Conservation (phyloP, 2,329 filamentous ascomycete species). For the Diplocarpon rosae region DNA sequence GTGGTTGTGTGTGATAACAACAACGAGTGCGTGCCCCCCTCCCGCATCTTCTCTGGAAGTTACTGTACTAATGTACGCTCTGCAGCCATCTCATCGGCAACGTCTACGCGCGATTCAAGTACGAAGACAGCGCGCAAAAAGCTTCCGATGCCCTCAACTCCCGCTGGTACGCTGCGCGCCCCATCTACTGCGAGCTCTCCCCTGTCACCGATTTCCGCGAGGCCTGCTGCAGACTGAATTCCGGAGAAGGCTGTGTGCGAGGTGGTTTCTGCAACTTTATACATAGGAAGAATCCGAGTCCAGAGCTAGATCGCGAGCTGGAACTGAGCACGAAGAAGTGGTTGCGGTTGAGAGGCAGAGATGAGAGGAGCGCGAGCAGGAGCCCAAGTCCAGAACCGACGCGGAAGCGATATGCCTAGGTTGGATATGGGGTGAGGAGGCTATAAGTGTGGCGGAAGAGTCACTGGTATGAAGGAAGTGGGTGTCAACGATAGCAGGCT, state of each 20-base stretch:
- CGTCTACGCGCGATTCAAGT: constrained; percentile 99
- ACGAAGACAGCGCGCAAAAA: constrained; percentile 89
- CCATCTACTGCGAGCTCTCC: constrained; percentile 95
- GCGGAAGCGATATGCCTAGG: constrained; percentile 47
- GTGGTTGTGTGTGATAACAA: constrained; percentile 99
- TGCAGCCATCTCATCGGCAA: constrained; percentile 91
- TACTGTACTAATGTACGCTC: background rate
- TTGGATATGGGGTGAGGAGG: background rate
- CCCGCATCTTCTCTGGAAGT: background rate
- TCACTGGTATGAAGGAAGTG: background rate
- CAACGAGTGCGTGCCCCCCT: constrained; percentile 52
- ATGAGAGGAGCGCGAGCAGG: constrained; percentile 69
- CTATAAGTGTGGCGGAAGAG: no score
- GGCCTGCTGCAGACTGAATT: constrained; percentile 90
- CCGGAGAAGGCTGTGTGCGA: constrained; percentile 86
- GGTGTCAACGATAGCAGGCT: constrained; percentile 1
- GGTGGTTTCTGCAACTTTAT: constrained; percentile 99
- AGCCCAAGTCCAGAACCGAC: constrained; percentile 82
- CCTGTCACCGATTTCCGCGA: constrained; percentile 98
- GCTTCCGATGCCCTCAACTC: constrained; percentile 91
- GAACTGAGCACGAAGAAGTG: constrained; percentile 91
- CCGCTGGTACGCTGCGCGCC: constrained; percentile 92
- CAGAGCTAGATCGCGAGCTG: constrained; percentile 82
- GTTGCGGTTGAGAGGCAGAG: constrained; percentile 73
- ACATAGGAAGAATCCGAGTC: constrained; percentile 85